These are phyloP conservation scores for Stereum hirsutum DNA, from an alignment of 1,284 basidiomycete species.

Conservation along the genomic window DNA sequence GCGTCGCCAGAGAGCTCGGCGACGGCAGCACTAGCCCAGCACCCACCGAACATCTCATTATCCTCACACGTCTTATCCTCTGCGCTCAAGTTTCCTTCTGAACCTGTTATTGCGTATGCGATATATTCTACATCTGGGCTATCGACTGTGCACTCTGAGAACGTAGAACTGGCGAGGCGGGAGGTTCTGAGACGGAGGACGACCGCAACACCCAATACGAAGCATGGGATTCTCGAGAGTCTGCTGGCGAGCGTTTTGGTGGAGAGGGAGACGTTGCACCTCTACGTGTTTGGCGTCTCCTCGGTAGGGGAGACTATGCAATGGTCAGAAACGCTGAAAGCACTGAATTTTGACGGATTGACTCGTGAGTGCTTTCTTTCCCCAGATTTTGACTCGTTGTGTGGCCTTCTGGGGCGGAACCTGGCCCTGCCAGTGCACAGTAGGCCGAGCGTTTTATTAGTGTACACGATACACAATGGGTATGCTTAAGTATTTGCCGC, in stretches of 20 bases:
- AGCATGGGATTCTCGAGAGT: conserved; percentile 38
- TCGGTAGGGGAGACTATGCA: conserved; percentile 22
- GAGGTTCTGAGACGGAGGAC: conserved; percentile 30
- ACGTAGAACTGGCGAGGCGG: conserved; percentile 47
- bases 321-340: conserved; percentile 22
- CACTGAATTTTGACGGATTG: conserved; percentile 35
- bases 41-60: conserved; percentile 22
- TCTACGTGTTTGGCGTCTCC: conserved; percentile 50
- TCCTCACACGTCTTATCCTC: conserved; percentile 26
- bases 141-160: conserved; percentile 23
- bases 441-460: too few species aligned
- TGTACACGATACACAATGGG: too few species aligned
- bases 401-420: neutral
- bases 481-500: too few species aligned
- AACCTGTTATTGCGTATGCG: conserved; percentile 34
- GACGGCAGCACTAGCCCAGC: conserved; percentile 20
- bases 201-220: too few species aligned
- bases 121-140: conserved; percentile 21
- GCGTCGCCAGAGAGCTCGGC: conserved; percentile 22
- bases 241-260: conserved; percentile 41
- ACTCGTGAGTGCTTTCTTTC: conserved; percentile 30
- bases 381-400: neutral
- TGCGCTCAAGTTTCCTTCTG: conserved; percentile 24
- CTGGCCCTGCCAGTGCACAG: neutral
- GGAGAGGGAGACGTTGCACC: conserved; percentile 24